Evolutionary conservation across 2,329 filamentous ascomycete genomes (phyloP), one percentile per base, ranked within the genome.

Genomic region (Penicillium glabrum): DNA sequence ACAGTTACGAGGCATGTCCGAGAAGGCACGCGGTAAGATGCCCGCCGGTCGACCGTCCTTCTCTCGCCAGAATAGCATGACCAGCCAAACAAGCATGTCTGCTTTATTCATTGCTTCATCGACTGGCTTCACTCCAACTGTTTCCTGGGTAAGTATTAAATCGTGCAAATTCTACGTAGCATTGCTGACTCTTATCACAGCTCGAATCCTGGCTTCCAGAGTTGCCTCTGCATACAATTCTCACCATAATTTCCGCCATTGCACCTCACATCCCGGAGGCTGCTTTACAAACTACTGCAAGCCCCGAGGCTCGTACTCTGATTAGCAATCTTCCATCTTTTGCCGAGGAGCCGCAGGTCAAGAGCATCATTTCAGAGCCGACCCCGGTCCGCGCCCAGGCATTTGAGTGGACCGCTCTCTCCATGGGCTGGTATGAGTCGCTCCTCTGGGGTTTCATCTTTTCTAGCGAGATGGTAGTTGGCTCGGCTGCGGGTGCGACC

Each of bases 11-110:
- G 92, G 92, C 53, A 96, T 98, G 90, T 97, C 93, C 21, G 95
- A 98, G 75, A 99, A 98, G 73, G 95, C 95, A 16, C 83, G 95
- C 49, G 95, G 95, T 8, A 99, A 99, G 75, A 91, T 96, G 86
- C 95, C 93, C 27, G 91, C 90, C 13, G 89, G 90, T 1, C 82
- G 88, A 49, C 83, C 85, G n/a, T 85, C 85, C 2, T 96, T 97
- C 72, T 96, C 93, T 0, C 83, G 93, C 19, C 92, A 96, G 69
- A 96, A 95, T 69, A 96, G 92, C 73, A 90, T 88, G 27, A 90
- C 90, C 1, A 96, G 91, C 67, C 80, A 97, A 35, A 85, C 82
- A 56, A 86, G 86, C 65, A 81, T 88, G 67, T 84, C 87, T 13
- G 80, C 83, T 41, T 76, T 85, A 24, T 81, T 83, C 19, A 79